phyloP scores from a whole-genome alignment of 2,329 filamentous ascomycete genomes.

The Fragosphaeria purpurea region DNA sequence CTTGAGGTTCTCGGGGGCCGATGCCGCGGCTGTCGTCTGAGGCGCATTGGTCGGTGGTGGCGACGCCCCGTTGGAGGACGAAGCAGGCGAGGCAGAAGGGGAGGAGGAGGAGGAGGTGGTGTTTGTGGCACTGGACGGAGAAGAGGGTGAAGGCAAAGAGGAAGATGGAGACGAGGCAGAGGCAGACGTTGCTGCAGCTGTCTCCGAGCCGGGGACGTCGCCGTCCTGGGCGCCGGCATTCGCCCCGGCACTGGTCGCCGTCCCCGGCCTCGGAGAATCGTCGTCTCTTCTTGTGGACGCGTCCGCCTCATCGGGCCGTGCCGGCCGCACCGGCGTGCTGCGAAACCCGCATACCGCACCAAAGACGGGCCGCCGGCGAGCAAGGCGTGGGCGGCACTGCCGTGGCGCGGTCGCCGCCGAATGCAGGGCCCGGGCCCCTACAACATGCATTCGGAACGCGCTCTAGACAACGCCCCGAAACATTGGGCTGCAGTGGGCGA shows the following conservation, averaged over 20 bases:
- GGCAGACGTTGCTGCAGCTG: not conserved
- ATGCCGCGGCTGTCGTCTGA: not conserved
- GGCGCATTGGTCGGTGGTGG: not conserved
- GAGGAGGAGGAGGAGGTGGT: not conserved
- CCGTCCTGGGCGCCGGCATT: not conserved
- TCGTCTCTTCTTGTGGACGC: not conserved
- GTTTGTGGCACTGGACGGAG: not conserved
- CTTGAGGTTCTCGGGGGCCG: not conserved
- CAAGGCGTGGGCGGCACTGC: slow-evolving; percentile 1
- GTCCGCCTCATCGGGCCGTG: slow-evolving; percentile 6
- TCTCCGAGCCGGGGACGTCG: not conserved
- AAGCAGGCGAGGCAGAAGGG: not conserved
- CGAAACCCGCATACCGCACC: slow-evolving; percentile 1
- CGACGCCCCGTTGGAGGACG: not conserved
- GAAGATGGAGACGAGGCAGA: not conserved
- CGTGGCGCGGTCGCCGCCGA: slow-evolving; percentile 7
- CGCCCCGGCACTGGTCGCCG: not conserved
- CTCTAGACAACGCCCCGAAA: not conserved
- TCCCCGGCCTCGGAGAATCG: not conserved
- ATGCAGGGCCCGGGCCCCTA: slow-evolving; percentile 17
- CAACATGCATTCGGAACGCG: slow-evolving; percentile 17
- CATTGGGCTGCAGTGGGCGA: not conserved
- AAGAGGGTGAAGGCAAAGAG: not conserved
- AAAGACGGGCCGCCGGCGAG: not conserved
- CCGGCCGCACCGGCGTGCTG: not conserved